Base-by-base conservation (phyloP, 495 filamentous ascomycete genomes). In the Neurospora terricola region DNA sequence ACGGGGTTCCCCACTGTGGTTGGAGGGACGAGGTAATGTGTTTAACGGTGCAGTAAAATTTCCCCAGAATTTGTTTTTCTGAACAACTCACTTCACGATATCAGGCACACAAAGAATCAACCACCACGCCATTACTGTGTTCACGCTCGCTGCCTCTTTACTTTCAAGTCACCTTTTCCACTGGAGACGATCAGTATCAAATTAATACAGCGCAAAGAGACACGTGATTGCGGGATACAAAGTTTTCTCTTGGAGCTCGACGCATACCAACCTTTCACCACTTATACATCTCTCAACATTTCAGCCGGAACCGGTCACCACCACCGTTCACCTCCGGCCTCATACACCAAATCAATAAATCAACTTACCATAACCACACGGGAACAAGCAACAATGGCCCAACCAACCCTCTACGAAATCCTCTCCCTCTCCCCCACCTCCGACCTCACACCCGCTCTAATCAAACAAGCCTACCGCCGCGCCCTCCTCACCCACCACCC, bases 401-500 rank as follows among this genome's bases (percentile, higher is more conserved):
- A 66, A 12, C 79, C 78, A 72, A 84, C 83, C 70, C 80, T 84
- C 78, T 86, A 86, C 76, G 79, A 84, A 70, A 78, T 85, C 77
- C 81, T 87, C 68, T 73, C 77, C 71, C 78, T 86, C 71, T 76
- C 82, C n/a, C 81, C 45, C 39, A n/a, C 14, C 27, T 48, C 69
- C 34, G 39, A 73, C 73, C 59, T 69, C 14, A 8, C 79, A 18
- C 72, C 80, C 40, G 73, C 70, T 40, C 74, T 83, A 59, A 75
- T 96, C 69, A 95, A 94, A 79, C 81, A 83, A 72, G 92, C 93
- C 38, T 97, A 97, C 81, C 91, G 90, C 76, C 88, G 88, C 75
- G 91, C 94, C 2, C 86, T 97, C 11, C 86, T 97, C 7, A 84
- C 82, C 69, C 84, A 96, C 81, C 94, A 97, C 80, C 94, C 94